Conservation (phyloP, 768 basidiomycete species). For the Dioszegia crocea region DNA sequence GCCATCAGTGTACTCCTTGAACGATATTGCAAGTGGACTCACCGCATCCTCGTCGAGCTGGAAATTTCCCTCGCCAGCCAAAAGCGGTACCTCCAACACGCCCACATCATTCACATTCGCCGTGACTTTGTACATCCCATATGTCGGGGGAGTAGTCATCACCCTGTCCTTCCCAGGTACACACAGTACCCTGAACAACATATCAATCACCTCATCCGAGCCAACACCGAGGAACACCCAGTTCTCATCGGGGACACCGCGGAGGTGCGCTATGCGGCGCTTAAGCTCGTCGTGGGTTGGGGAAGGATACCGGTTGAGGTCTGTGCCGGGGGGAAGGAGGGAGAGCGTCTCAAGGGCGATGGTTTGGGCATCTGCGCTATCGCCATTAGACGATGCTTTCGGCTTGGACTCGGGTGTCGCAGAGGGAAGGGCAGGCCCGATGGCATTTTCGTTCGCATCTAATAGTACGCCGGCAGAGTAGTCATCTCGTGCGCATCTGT, state of each 20-base stretch:
- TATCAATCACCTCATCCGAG: conserved; percentile 92
- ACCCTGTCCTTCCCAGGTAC: conserved; percentile 74
- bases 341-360: conserved; percentile 17
- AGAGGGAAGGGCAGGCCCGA: conserved; percentile 72
- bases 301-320: conserved; percentile 86
- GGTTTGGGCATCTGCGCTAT: background rate
- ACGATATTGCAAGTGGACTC: conserved; percentile 24
- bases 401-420: background rate
- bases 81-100: conserved; percentile 70
- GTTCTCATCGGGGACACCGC: conserved; percentile 62
- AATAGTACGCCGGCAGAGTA: conserved; percentile 85
- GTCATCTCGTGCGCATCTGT: conserved; percentile 94
- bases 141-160: conserved; percentile 86
- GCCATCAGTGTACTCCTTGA: background rate
- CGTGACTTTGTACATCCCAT: conserved; percentile 94
- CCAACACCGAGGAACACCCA: conserved; percentile 93
- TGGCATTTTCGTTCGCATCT: conserved; percentile 95
- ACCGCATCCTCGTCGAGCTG: conserved; percentile 72
- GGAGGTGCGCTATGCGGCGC: conserved; percentile 64
- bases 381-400: conserved; percentile 1
- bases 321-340: conserved; percentile 18
- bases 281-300: conserved; percentile 82
- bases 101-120: conserved; percentile 93
- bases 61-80: conserved; percentile 78
- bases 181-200: conserved; percentile 86